A percentile compares a stretch with the other conserved stretches of the same genome.
Evolutionary conservation across 192 early-diverging fungal species (phyloP).

Genomic region (Linnemannia hyalina): DNA sequence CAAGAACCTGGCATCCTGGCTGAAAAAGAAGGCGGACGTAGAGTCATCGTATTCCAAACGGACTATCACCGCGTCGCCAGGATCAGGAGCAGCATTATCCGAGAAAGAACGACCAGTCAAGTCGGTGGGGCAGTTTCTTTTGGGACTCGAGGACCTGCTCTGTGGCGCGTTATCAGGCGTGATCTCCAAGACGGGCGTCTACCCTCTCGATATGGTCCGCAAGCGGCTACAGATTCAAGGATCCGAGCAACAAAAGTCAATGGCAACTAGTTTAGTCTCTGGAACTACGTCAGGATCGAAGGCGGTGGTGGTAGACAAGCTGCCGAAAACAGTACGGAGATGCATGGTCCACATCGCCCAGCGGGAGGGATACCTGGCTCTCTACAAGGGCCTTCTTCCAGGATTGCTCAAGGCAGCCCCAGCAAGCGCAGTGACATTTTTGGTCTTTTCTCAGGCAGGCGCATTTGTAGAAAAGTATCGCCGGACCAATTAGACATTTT

Average conservation of each 20-base stretch:
- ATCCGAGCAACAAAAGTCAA: conserved; percentile 47
- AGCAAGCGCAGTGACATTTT: conserved; percentile 88
- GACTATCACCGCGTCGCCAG: neutral
- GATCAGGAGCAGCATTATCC: neutral
- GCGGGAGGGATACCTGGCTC: conserved; percentile 81
- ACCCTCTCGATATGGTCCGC: conserved; percentile 92
- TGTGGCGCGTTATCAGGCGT: conserved; percentile 86
- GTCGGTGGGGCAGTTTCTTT: conserved; percentile 23
- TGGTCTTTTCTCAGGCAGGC: conserved; percentile 78
- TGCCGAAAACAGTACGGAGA: conserved; percentile 67
- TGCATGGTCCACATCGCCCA: conserved; percentile 75
- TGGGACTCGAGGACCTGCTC: conserved; percentile 72
- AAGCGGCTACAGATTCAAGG: conserved; percentile 76
- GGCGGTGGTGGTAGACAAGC: neutral
- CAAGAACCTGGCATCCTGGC: conserved; percentile 57
- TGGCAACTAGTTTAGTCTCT: neutral
- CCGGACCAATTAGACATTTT: neutral
- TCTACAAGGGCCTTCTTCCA: conserved; percentile 92
- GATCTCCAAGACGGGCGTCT: conserved; percentile 86
- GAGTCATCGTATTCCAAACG: conserved; percentile 18
- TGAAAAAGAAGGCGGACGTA: conserved; percentile 23
- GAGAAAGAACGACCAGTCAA: neutral
- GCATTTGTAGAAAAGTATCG: conserved; percentile 60
- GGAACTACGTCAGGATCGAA: conserved; percentile 43
- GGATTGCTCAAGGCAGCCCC: conserved; percentile 90